phyloP scores from a whole-genome alignment of 805 yeast genomes.

The Debaryomyces tyrocola region DNA sequence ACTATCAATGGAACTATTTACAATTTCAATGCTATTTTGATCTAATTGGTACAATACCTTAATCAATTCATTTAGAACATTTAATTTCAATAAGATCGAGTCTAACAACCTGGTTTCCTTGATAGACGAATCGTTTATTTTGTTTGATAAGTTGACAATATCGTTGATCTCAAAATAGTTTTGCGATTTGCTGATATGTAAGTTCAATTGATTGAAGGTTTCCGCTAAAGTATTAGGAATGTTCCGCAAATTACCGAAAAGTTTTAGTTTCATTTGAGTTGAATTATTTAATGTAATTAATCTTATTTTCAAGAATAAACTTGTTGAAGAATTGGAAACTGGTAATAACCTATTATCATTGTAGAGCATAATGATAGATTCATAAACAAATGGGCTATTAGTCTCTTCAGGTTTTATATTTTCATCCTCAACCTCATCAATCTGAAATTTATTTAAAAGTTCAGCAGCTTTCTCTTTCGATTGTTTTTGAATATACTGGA shows the following conservation, averaged over 20 bases:
- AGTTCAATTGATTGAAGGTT: slow-evolving; percentile 19
- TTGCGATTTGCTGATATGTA: slow-evolving; percentile 18
- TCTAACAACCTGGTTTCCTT: slow-evolving; percentile 18
- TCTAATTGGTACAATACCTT: slow-evolving; percentile 33
- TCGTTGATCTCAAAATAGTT: slow-evolving; percentile 30
- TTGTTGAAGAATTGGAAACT: slow-evolving; percentile 30
- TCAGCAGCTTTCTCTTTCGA: slow-evolving; percentile 8
- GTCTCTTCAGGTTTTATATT: not conserved
- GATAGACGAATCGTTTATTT: slow-evolving; percentile 14
- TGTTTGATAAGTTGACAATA: slow-evolving; percentile 24
- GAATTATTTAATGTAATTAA: slow-evolving; percentile 18
- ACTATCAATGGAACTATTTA: slow-evolving; percentile 25
- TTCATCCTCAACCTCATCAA: slow-evolving; percentile 4
- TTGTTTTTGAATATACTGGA: slow-evolving; percentile 32
- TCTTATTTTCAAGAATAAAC: slow-evolving; percentile 31
- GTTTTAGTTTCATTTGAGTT: slow-evolving; percentile 25
- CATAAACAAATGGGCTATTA: slow-evolving; percentile 15
- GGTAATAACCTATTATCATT: slow-evolving; percentile 33
- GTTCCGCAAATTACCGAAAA: slow-evolving; percentile 26
- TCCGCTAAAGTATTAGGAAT: slow-evolving; percentile 18
- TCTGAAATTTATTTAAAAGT: slow-evolving; percentile 17
- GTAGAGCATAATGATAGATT: slow-evolving; percentile 22
- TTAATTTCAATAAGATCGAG: slow-evolving; percentile 27
- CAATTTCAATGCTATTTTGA: slow-evolving; percentile 24
- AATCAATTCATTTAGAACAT: slow-evolving; percentile 31